These are phyloP conservation scores for Fistulifera pelliculosa DNA, from an alignment of 108 stramenopile genomes.

Conservation along the genomic window DNA sequence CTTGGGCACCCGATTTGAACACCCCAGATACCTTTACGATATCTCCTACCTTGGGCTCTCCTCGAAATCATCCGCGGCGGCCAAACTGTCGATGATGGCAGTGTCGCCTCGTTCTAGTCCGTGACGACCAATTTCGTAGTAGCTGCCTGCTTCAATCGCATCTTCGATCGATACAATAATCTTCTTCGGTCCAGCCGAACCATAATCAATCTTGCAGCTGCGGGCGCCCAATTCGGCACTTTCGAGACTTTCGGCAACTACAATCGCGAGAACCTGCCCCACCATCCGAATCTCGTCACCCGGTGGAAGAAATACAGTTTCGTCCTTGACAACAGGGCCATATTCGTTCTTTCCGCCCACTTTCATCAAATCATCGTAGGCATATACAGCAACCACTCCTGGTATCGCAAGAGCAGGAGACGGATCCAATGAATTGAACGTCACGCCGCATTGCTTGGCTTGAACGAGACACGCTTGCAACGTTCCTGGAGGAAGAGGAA, in stretches of 20 bases:
- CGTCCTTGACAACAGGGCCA: slow-evolving; percentile 82
- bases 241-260: slow-evolving; percentile 69
- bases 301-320: slow-evolving; percentile 63
- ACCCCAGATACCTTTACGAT: slow-evolving; percentile 60
- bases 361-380: slow-evolving; percentile 52
- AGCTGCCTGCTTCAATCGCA: slow-evolving; percentile 71
- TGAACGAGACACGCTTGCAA: slow-evolving; percentile 81
- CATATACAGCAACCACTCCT: slow-evolving; percentile 74
- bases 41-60: slow-evolving; percentile 31
- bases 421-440: slow-evolving; percentile 53
- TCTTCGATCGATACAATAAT: slow-evolving; percentile 77
- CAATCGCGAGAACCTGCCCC: slow-evolving; percentile 81
- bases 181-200: slow-evolving; percentile 33
- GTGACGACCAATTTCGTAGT: slow-evolving; percentile 61
- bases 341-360: slow-evolving; percentile 73
- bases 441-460: slow-evolving; percentile 52
- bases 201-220: slow-evolving; percentile 63
- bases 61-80: slow-evolving; percentile 11
- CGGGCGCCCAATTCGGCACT: slow-evolving; percentile 74
- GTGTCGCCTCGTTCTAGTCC: slow-evolving; percentile 62
- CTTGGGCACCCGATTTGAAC: slow-evolving; percentile 81
- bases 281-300: slow-evolving; percentile 58
- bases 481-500: slow-evolving; percentile 65
- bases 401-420: slow-evolving; percentile 49
- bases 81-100: slow-evolving; percentile 19